Base-by-base conservation (phyloP, 495 filamentous ascomycete genomes). In the Penicillium ucsense region DNA sequence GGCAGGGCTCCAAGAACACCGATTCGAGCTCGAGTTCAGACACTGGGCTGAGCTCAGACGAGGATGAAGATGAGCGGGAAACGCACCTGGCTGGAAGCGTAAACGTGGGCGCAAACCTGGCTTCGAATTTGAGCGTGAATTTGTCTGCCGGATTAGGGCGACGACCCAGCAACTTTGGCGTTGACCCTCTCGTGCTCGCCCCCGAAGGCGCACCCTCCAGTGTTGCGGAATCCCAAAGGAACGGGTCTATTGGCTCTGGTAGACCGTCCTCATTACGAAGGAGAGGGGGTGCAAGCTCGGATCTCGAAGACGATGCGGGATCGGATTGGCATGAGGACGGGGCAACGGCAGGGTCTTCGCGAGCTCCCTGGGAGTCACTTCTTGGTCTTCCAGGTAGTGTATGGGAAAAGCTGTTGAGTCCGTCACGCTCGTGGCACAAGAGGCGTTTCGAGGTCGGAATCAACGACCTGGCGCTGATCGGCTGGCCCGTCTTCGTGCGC, bases 401-500 rank as follows among this genome's bases (percentile, higher is more conserved):
- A 31, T 80, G 95, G 56, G 87, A 89, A 58, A 91, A 84, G 52
- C 65, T 98, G 38, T 66, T 98, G 45, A 88, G 84, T 35, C 92
- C 92, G 8, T 78, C 80, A 44, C 70, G 77, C 41, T 78, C 81
- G n/a, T 90, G 83, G 67, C 86, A 94, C 59, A 91, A 92, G 69
- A 79, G 79, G 50, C 81, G 82, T 10, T 95, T 95, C 59, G 89
- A 96, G 60, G 72, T 96, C 42, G 84, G 82, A 3, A 72, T 97
- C 4, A 89, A 95, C 56, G 85, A 86, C 48, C 66, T 92, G 40
- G 80, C 83, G 38, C 95, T 92, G 59, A 74, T 95, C 6, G 86
- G 90, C 3, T 87, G 85, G 68, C 92, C 92, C 10, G 80, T 95
- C 35, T 91, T 90, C 61, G 82, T 92, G 36, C 79, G 83, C 4